A percentile compares a stretch with the other conserved stretches of the same genome.
Conservation (phyloP, 1,284 basidiomycete genomes). For the Trichosporon inkin region DNA sequence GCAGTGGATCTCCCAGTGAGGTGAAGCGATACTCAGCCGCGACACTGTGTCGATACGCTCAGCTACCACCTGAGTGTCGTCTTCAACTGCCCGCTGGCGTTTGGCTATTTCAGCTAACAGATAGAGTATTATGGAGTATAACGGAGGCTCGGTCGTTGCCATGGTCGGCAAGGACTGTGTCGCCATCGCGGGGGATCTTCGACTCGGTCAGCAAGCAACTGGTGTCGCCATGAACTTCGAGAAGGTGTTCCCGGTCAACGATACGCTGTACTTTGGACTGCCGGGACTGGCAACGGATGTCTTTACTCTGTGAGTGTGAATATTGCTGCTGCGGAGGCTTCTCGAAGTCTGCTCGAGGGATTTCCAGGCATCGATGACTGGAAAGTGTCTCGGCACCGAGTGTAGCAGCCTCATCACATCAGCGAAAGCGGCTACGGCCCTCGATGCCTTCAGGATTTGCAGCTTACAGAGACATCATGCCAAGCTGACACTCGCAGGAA, state of each 20-base stretch:
- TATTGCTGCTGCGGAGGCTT: neutral
- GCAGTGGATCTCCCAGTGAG: neutral
- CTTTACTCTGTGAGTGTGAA: constrained; percentile 67
- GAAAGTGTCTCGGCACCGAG: too few relatives aligned
- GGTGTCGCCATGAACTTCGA: constrained; percentile 64
- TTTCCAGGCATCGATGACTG: neutral
- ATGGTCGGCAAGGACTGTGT: constrained; percentile 99
- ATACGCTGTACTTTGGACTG: constrained; percentile 87
- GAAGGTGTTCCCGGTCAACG: constrained; percentile 89
- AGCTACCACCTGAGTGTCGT: neutral
- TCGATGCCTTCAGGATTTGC: too few relatives aligned
- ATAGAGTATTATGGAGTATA: constrained; percentile 48
- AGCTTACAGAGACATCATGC: too few relatives aligned
- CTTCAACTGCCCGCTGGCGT: neutral
- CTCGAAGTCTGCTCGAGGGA: neutral
- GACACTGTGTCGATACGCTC: neutral
- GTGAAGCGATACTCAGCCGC: neutral
- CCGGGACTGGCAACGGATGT: constrained; percentile 93
- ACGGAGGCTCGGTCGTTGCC: constrained; percentile 86
- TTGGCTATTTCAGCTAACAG: neutral
- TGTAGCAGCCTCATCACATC: too few relatives aligned
- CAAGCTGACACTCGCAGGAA: constrained; percentile 55
- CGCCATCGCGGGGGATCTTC: constrained; percentile 90
- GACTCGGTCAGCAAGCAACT: constrained; percentile 84
- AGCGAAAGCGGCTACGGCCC: too few relatives aligned